Evolutionary conservation across 371 early-diverging fungal genomes (phyloP), one percentile per base, ranked within the genome.

Genomic region (Thermomucor indicae-seudaticae): DNA sequence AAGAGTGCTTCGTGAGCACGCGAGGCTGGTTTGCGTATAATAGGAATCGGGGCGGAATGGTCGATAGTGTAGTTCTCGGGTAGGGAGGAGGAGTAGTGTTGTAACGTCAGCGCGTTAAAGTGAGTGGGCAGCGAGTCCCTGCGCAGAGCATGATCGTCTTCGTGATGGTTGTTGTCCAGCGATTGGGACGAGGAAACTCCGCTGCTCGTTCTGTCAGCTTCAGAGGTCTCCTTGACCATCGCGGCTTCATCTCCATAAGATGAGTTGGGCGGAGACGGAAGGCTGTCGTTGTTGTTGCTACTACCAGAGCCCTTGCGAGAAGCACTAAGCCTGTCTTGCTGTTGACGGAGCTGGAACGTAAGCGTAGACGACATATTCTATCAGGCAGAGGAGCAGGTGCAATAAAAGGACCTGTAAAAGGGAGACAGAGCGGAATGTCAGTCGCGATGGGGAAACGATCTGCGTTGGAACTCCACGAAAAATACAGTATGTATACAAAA

Each of bases 1-100:
- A 27, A 28, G 38, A 43, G 28, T 22, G 44, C 41, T 16, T 47
- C 37, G 12, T 32, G 43, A 43, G 40, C 30, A 24, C 38, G 49
- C 22, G 30, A 45, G 47, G 51, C 25, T 20, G 47, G 29, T 25
- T 28, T 12, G 35, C 22, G 45, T 41, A 39, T 47, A 29, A 49
- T 59, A 28, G 50, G 54, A 45, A 46, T 49, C 20, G 43, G 62
- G 49, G 44, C 38, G 37, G 65, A 70, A 53, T 73, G 73, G 43
- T 69, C 73, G 34, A 73, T 73, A 6, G 73, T 73, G 46, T 73
- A 73, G 37, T 73, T 73, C 35, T 73, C 73, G 42, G 73, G 73
- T 37, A 73, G 41, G 8, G 73, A 72, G 27, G 57, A 52, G 1
- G 73, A 62, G 48, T 53, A 64, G 16, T 65, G 62, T 32, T 68